A percentile compares a stretch with the other conserved stretches of the same genome.
Evolutionary conservation across 2,329 filamentous ascomycete species (phyloP).

Genomic region (Chrysoporthe cubensis): DNA sequence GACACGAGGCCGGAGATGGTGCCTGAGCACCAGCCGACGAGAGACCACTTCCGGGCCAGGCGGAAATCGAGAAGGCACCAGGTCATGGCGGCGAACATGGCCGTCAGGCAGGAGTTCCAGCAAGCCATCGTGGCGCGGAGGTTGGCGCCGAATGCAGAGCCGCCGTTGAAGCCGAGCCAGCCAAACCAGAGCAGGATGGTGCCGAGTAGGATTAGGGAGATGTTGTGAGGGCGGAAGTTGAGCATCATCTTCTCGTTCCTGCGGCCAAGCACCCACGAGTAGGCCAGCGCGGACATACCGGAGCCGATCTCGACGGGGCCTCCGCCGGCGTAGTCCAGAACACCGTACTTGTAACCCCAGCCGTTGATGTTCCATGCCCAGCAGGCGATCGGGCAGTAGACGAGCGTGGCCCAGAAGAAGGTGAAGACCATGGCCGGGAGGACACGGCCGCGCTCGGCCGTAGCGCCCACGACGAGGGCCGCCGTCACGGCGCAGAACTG

Average conservation of each 20-base stretch:
- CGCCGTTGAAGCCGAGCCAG: constrained; percentile 98
- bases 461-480: constrained; percentile 87
- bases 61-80: constrained; percentile 98
- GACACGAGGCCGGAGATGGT: constrained; percentile 73
- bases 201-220: constrained; percentile 93
- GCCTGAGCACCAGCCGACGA: constrained; percentile 75
- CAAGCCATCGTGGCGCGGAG: constrained; percentile 93
- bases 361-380: constrained; percentile 97
- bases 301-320: constrained; percentile 97
- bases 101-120: constrained; percentile 96
- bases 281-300: constrained; percentile 89
- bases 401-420: constrained; percentile 95
- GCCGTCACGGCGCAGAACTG: constrained; percentile 96
- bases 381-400: constrained; percentile 95
- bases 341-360: constrained; percentile 89
- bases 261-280: constrained; percentile 92
- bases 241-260: constrained; percentile 99
- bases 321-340: constrained; percentile 94
- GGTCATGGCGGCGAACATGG: constrained; percentile 87
- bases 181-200: constrained; percentile 98
- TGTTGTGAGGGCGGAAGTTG: constrained; percentile 99
- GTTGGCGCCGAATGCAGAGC: constrained; percentile 91
- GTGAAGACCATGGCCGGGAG: constrained; percentile 93
- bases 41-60: constrained; percentile 89
- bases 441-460: constrained; percentile 91